Percentiles rank a stretch among this genome's conserved stretches.
phyloP scores from a whole-genome alignment of 2,329 filamentous ascomycete species.

The Alternaria infectoria region DNA sequence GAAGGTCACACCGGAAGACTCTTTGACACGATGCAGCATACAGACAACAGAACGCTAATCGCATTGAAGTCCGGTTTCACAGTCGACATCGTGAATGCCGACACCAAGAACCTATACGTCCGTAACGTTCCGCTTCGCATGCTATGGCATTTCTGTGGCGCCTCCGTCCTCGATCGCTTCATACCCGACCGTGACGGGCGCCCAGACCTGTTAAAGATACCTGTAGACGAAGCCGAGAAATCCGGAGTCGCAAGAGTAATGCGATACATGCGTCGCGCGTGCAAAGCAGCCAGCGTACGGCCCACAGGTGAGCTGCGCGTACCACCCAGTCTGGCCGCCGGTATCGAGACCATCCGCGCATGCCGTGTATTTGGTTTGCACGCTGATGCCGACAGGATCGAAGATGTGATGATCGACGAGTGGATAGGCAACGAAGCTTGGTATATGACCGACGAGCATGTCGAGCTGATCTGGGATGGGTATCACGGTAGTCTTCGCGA shows the following conservation, averaged over 20 bases:
- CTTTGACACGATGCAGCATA: not conserved
- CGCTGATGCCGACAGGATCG: not conserved
- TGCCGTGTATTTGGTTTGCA: not conserved
- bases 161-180: not conserved
- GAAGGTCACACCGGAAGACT: not conserved
- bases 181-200: not conserved
- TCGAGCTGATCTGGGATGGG: not conserved
- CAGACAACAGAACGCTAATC: not conserved
- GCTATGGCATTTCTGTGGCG: not conserved
- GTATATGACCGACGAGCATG: not conserved
- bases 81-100: not conserved
- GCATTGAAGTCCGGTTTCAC: not conserved
- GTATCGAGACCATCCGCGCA: not conserved
- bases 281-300: not conserved
- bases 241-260: not conserved
- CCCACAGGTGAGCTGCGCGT: not conserved
- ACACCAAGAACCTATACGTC: not conserved
- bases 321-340: not conserved
- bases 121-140: not conserved
- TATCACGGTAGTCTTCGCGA: not conserved
- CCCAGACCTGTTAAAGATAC: not conserved
- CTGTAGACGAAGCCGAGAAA: not conserved
- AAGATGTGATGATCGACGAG: not conserved
- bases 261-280: not conserved
- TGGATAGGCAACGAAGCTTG: not conserved